Evolutionary conservation across 768 basidiomycete species (phyloP).

Genomic region (Chalciporus piperatus): DNA sequence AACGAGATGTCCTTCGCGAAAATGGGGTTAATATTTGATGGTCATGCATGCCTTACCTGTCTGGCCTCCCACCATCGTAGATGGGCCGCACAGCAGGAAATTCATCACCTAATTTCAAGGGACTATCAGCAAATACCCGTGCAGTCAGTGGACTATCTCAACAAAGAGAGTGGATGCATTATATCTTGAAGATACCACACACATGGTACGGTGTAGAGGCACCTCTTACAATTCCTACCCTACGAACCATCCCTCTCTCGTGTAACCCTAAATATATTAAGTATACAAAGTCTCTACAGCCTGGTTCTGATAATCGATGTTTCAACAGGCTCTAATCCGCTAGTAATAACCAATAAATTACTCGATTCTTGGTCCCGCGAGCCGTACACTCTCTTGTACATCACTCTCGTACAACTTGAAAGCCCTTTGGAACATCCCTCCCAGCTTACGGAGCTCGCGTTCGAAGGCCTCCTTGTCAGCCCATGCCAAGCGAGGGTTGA

Average conservation of each 20-base stretch:
- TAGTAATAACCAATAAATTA: slow-evolving; percentile 1
- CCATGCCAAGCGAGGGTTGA: slow-evolving; percentile 90
- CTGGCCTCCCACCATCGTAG: slow-evolving; percentile 14
- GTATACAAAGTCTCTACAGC: neutral
- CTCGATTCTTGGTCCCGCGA: slow-evolving; percentile 66
- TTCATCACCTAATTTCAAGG: slow-evolving; percentile 12
- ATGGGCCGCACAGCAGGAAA: slow-evolving; percentile 15
- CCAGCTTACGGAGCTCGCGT: slow-evolving; percentile 84
- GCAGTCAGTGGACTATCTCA: slow-evolving; percentile 8
- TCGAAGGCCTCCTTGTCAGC: slow-evolving; percentile 84
- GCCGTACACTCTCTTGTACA: slow-evolving; percentile 74
- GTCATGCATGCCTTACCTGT: slow-evolving; percentile 29
- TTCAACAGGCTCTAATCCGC: neutral
- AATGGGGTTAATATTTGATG: slow-evolving; percentile 26
- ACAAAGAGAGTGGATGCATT: slow-evolving; percentile 6
- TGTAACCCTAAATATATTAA: neutral
- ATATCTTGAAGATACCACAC: slow-evolving; percentile 15
- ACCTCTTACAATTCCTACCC: no score
- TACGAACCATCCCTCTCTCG: no score
- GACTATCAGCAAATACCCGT: slow-evolving; percentile 1
- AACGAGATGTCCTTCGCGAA: slow-evolving; percentile 19
- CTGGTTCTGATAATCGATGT: neutral
- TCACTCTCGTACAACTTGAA: slow-evolving; percentile 90
- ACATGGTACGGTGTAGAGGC: neutral
- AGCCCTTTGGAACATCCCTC: slow-evolving; percentile 90